Evolutionary conservation across 768 basidiomycete species (phyloP).

Genomic region (Mycena galopus): DNA sequence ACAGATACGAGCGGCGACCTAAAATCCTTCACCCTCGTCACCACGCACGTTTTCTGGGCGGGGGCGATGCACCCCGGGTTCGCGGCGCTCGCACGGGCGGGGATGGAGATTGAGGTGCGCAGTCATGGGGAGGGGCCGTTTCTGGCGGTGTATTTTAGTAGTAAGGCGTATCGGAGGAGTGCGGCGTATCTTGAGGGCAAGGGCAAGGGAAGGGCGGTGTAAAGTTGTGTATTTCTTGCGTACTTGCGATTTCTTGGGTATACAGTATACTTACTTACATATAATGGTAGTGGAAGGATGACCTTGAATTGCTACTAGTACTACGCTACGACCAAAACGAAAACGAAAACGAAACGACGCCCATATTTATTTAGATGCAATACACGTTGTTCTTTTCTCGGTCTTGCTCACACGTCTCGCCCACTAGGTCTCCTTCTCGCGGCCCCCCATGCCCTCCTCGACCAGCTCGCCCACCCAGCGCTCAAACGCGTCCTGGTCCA

Average conservation of each 20-base stretch:
- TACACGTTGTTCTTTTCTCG: constrained; percentile 7
- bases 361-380: constrained; percentile 13
- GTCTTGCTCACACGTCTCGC: neutral
- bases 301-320: too few relatives aligned
- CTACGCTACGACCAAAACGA: neutral
- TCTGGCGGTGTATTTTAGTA: constrained; percentile 20
- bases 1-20: too few relatives aligned
- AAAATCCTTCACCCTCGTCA: constrained; percentile 17
- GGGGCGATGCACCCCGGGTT: constrained; percentile 8
- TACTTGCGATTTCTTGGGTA: too few relatives aligned
- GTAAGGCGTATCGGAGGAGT: neutral
- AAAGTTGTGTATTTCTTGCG: too few relatives aligned
- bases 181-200: too few relatives aligned
- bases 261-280: too few relatives aligned
- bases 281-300: too few relatives aligned
- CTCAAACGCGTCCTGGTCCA: constrained; percentile 84
- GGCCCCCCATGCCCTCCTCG: constrained; percentile 72
- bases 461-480: constrained; percentile 84
- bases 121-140: constrained; percentile 33
- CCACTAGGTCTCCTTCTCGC: constrained; percentile 62
- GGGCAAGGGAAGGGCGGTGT: neutral
- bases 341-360: constrained; percentile 1
- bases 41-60: constrained; percentile 14
- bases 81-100: constrained; percentile 14
- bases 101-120: constrained; percentile 26